Evolutionary conservation across 495 filamentous ascomycete species (phyloP), one percentile per base, ranked within the genome.

Genomic region (Xylaria grammica): DNA sequence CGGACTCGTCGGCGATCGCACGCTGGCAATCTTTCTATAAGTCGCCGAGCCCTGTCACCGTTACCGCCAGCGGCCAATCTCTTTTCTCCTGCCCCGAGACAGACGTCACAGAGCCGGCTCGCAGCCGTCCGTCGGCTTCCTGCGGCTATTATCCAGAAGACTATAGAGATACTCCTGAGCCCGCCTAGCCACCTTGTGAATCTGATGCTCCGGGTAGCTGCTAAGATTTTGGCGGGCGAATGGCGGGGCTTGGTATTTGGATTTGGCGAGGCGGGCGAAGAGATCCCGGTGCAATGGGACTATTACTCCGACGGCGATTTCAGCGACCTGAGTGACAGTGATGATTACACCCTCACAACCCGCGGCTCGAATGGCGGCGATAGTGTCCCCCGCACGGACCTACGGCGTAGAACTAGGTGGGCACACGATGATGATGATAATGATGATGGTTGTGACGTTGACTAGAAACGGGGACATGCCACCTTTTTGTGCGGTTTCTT

Each of bases 181-280:
- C 92, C 92, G 8, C 92, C 93, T 0, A 83, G 87, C 24, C 85
- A 91, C 63, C 82, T 97, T 8, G 81, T 96, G 38, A 81, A 86
- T 8, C 76, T 95, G 44, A 91, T 97, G 81, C 81, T 97, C 8
- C 86, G 86, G 54, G 90, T 97, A 30, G 91, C 93, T 2, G 87
- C 90, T 0, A 86, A 84, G 40, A 91, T 96, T 65, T 83, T 86
- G 0, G 85, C 88, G 22, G 90, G 87, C 4, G 84, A 85, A 65
- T 84, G 83, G 82, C 72, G 78, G 34, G 84, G 82, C 19, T 51
- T 84, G 9, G 72, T 84, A 1, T 81, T 80, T 38, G 83, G 82
- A 6, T 67, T 73, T 30, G 78, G 76, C 13, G 83, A 85, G 61
- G 60, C 67, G 19, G 84, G 82, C 5, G 81, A 85, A 61, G 69